phyloP scores from a whole-genome alignment of 176 grass and related monocot species.

The Zea mays region DNA sequence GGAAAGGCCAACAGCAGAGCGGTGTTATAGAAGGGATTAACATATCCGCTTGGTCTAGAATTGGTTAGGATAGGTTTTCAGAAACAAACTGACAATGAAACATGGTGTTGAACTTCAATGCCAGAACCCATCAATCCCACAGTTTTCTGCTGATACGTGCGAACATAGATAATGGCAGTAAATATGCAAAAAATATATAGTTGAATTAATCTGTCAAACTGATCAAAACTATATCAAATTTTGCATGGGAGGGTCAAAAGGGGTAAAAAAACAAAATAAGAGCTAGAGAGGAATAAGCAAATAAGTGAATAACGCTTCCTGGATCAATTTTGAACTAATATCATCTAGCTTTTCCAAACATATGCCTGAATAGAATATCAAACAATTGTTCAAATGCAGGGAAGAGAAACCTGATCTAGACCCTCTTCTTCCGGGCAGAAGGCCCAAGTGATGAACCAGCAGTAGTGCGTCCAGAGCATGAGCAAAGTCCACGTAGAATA shows the following conservation, averaged over 20 bases:
- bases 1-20: neutral
- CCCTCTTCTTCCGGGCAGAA: conserved; percentile 51
- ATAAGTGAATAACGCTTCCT: neutral
- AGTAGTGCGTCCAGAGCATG: neutral
- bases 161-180: neutral
- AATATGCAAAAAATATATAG: no score
- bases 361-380: neutral
- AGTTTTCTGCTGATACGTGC: neutral
- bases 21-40: neutral
- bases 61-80: neutral
- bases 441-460: conserved; percentile 14
- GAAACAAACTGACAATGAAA: neutral
- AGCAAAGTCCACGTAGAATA: conserved; percentile 57
- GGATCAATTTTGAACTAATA: neutral
- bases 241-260: neutral
- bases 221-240: neutral
- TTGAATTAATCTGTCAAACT: neutral
- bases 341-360: neutral
- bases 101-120: neutral
- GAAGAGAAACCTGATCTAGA: conserved; percentile 8
- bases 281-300: neutral
- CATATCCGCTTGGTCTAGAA: neutral
- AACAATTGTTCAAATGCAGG: neutral
- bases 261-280: neutral
- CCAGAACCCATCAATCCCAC: neutral